These are phyloP conservation scores for Ascocoryne sarcoides DNA, from an alignment of 2,329 filamentous ascomycete species.

Conservation along the genomic window DNA sequence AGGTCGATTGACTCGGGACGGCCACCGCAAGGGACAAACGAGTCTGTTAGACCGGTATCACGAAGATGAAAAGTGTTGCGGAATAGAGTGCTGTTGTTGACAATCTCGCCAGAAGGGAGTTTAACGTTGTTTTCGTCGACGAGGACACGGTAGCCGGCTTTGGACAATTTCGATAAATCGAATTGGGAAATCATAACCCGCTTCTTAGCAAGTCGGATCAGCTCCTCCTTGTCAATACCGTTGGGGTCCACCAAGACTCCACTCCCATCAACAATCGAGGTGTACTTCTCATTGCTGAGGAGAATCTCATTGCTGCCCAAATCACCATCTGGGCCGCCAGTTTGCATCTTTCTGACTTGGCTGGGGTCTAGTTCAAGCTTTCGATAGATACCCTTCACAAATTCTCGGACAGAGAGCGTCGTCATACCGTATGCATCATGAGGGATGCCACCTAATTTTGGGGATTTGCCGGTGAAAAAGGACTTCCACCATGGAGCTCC, in stretches of 20 bases:
- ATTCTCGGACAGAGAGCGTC: constrained; percentile 90
- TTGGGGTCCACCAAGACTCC: constrained; percentile 91
- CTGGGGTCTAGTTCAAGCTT: constrained; percentile 85
- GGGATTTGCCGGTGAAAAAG: constrained; percentile 98
- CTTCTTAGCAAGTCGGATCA: constrained; percentile 73
- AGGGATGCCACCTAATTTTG: constrained; percentile 89
- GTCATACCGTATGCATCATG: constrained; percentile 98
- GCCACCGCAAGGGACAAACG: constrained; percentile 92
- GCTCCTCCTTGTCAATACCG: constrained; percentile 75
- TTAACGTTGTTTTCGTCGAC: constrained; percentile 84
- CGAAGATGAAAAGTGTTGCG: constrained; percentile 96
- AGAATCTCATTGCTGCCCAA: constrained; percentile 97
- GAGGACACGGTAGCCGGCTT: constrained; percentile 81
- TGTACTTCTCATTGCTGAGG: constrained; percentile 92
- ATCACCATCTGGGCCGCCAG: constrained; percentile 92
- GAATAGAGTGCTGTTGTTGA: constrained; percentile 90
- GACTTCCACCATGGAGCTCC: constrained; percentile 99
- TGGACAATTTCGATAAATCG: constrained; percentile 75
- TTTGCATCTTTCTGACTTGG: constrained; percentile 88
- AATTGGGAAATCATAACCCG: constrained; percentile 87
- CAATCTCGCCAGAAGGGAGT: constrained; percentile 77
- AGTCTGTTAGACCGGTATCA: constrained; percentile 65
- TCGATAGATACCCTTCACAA: constrained; percentile 92
- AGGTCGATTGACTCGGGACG: constrained; percentile 95
- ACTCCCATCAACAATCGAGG: constrained; percentile 88